A percentile compares a stretch with the other conserved stretches of the same genome.
These are phyloP conservation scores for Blastobotrys ciferrii DNA, from an alignment of 1,139 yeast genomes.

Conservation along the genomic window DNA sequence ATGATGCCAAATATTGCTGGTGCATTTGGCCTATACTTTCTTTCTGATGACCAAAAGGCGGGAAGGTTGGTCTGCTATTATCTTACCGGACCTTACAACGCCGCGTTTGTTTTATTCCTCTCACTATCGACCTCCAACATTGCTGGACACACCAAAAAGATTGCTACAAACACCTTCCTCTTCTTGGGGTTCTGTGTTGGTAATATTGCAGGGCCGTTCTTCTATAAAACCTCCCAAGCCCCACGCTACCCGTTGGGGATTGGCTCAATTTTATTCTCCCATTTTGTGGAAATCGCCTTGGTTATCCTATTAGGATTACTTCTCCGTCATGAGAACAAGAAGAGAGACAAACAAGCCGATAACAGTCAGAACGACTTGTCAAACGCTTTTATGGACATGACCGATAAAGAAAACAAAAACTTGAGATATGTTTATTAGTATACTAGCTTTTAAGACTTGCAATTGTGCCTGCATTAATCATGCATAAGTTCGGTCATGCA, in stretches of 20 bases:
- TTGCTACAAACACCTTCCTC: slow-evolving; percentile 42
- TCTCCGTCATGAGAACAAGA: slow-evolving; percentile 35
- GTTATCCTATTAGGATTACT: slow-evolving; percentile 34
- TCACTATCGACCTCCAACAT: slow-evolving; percentile 50
- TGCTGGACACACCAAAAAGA: slow-evolving; percentile 57
- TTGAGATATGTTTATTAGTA: slow-evolving; percentile 53
- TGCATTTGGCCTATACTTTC: too few relatives aligned
- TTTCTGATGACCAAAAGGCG: slow-evolving; percentile 21
- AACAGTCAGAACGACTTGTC: slow-evolving; percentile 27
- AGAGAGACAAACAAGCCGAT: too few relatives aligned
- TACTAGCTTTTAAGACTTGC: too few relatives aligned
- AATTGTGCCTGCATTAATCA: too few relatives aligned
- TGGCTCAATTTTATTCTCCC: slow-evolving; percentile 40
- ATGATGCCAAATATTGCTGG: slow-evolving; percentile 28
- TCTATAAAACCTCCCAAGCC: slow-evolving; percentile 48
- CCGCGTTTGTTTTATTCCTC: too few relatives aligned
- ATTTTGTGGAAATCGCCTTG: slow-evolving; percentile 31
- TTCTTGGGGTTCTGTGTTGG: slow-evolving; percentile 56
- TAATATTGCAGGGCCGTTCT: slow-evolving; percentile 54
- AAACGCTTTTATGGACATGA: slow-evolving; percentile 55
- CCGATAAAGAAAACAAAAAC: slow-evolving; percentile 59
- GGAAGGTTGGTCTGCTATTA: slow-evolving; percentile 29
- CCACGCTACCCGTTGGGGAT: slow-evolving; percentile 50
- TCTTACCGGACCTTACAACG: slow-evolving; percentile 29
- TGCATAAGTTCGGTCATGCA: too few relatives aligned